A percentile compares a stretch with the other conserved stretches of the same genome.
Conservation (phyloP, 306 rosid species). For the Rubus idaeus region DNA sequence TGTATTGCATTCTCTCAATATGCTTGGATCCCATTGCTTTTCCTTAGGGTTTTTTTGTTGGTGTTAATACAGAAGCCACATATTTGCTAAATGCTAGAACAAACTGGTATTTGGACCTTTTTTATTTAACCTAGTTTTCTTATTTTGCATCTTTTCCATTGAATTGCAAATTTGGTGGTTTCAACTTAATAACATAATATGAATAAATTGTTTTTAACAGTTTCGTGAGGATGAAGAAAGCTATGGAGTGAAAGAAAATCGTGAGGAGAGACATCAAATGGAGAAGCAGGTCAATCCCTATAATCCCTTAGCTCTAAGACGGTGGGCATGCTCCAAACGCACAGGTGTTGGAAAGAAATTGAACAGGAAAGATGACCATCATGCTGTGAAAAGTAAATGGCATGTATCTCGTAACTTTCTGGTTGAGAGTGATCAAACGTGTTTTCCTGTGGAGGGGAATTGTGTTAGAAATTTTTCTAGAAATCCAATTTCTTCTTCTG, state of each 20-base stretch:
- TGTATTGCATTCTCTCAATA: neutral
- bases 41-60: neutral
- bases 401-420: slow-evolving; percentile 16
- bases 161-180: neutral
- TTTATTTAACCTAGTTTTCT: neutral
- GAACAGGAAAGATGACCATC: slow-evolving; percentile 26
- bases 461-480: slow-evolving; percentile 23
- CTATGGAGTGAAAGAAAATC: slow-evolving; percentile 26
- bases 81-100: neutral
- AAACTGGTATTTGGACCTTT: neutral
- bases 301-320: slow-evolving; percentile 40
- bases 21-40: slow-evolving; percentile 6
- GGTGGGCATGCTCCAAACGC: slow-evolving; percentile 57
- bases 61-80: neutral
- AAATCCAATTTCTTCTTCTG: slow-evolving; percentile 35
- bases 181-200: neutral
- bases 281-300: slow-evolving; percentile 36
- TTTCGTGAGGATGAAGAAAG: slow-evolving; percentile 26
- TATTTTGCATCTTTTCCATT: neutral
- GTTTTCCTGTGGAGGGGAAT: slow-evolving; percentile 25
- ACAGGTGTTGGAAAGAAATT: slow-evolving; percentile 45
- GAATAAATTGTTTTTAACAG: slow-evolving; percentile 22
- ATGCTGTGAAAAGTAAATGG: slow-evolving; percentile 30
- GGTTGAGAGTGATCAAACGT: slow-evolving; percentile 29
- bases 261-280: slow-evolving; percentile 22